Base-by-base conservation (phyloP, 202 grass and related monocot genomes). In the Carex arenaria region DNA sequence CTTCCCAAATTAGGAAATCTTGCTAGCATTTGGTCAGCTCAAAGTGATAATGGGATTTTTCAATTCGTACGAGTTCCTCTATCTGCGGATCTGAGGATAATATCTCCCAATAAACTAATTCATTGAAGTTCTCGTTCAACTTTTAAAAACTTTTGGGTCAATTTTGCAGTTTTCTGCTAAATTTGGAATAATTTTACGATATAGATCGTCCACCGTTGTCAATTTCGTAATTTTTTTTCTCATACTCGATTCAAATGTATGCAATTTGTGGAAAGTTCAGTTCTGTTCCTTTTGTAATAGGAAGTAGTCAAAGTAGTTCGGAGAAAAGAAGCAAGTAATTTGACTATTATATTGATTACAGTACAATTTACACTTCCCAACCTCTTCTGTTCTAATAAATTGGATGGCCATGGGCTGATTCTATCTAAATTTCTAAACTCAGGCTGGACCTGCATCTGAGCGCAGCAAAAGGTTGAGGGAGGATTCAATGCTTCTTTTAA, bases 401-500 rank as follows among this genome's bases (percentile, higher is more conserved):
- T 14, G 12, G 26, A 34, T 10, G 15, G 10, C 53, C 34, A 69
- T 14, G 38, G 17, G 45, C 23, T 60, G 3, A 69, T 26, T 56
- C 47, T 74, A 36, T 72, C n/a, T 49, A 13, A 59, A 38, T 19
- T 6, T 4, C 20, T 49, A 9, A 42, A 20, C 19, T n/a, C 86
- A 98, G 95, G 78, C 66, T 62, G 85, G 13, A 57, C 59, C 38
- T 43, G 89, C 89, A 34, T 90, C 93, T 7, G 89, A 92, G 59
- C 67, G 89, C 3, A 89, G 89, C 11, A 98, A 98, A 89, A 85
- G 96, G 80, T 83, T 92, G 36, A 87, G 93, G 51, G 91, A 95
- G 72, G 96, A 93, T 82, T 93, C 96, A 9, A 70, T 92, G 73
- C 94, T 95, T 61, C 91, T 98, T 49, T 57, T 95, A 64, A 86